A percentile compares a stretch with the other conserved stretches of the same genome.
phyloP scores from a whole-genome alignment of 2,329 filamentous ascomycete genomes.

The Epichloe coenophiala region DNA sequence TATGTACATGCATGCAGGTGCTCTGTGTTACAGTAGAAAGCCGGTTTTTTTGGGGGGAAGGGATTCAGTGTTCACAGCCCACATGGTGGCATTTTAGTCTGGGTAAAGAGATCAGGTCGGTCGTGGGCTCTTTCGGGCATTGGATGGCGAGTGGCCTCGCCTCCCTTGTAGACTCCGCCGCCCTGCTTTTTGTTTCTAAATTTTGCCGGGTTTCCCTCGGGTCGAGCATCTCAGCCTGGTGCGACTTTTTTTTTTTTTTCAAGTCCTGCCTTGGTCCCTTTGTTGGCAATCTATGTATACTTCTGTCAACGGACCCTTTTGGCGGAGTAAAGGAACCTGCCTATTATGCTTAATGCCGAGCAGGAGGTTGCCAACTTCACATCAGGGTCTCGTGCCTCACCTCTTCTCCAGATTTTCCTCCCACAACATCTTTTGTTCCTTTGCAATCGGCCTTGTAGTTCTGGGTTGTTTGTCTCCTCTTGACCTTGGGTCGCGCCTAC shows the following conservation, averaged over 20 bases:
- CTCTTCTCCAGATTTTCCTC: not conserved
- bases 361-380: not conserved
- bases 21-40: too few relatives aligned
- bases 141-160: not conserved
- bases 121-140: not conserved
- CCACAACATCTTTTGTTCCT: not conserved
- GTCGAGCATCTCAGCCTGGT: not conserved
- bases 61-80: not conserved
- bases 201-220: not conserved
- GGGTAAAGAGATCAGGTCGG: not conserved
- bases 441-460: not conserved
- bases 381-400: conserved; percentile 1
- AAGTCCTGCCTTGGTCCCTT: not conserved
- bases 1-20: too few relatives aligned
- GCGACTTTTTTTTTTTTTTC: not conserved
- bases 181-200: not conserved
- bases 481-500: not conserved
- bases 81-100: not conserved
- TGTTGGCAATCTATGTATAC: not conserved
- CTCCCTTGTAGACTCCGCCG: conserved; percentile 3
- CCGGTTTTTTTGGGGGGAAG: too few relatives aligned
- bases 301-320: not conserved
- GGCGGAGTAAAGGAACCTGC: not conserved
- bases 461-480: not conserved
- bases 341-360: not conserved